These are phyloP conservation scores for Penicillium cinerascens DNA, from an alignment of 495 filamentous ascomycete species.

Conservation along the genomic window DNA sequence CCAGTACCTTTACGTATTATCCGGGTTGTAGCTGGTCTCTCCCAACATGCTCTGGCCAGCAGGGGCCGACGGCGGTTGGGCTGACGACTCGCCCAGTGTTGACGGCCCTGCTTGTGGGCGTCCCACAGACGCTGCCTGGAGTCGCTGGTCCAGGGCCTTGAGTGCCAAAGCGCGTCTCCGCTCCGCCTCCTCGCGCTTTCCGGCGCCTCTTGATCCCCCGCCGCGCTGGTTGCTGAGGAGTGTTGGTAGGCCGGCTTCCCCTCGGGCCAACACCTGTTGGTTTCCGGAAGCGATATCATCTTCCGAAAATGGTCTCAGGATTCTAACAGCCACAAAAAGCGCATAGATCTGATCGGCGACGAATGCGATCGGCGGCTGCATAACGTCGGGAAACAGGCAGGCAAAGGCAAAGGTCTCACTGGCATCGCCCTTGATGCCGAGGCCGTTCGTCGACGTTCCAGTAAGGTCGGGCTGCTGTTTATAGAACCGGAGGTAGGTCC, in stretches of 20 bases:
- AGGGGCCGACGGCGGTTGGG: slow-evolving; percentile 32
- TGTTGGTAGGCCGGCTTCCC: slow-evolving; percentile 63
- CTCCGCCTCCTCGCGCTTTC: slow-evolving; percentile 84
- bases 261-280: slow-evolving; percentile 63
- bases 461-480: slow-evolving; percentile 68
- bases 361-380: slow-evolving; percentile 71
- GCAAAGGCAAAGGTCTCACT: slow-evolving; percentile 94
- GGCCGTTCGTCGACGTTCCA: slow-evolving; percentile 49
- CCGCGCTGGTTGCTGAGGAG: slow-evolving; percentile 48
- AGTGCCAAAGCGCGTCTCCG: slow-evolving; percentile 82
- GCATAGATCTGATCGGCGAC: slow-evolving; percentile 73
- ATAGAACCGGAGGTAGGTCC: slow-evolving; percentile 96
- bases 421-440: slow-evolving; percentile 70
- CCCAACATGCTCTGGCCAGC: slow-evolving; percentile 53
- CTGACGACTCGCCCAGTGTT: slow-evolving; percentile 36
- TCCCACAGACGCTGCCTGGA: slow-evolving; percentile 72
- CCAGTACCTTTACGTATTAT: slow-evolving; percentile 43
- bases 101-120: slow-evolving; percentile 30
- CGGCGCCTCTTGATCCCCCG: slow-evolving; percentile 41
- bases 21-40: slow-evolving; percentile 66
- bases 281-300: slow-evolving; percentile 81
- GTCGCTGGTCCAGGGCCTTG: slow-evolving; percentile 84
- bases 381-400: slow-evolving; percentile 87
- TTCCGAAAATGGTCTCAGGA: slow-evolving; percentile 84
- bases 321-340: slow-evolving; percentile 63